Base-by-base conservation (phyloP, 2,329 filamentous ascomycete species). In the Exserohilum turcica region DNA sequence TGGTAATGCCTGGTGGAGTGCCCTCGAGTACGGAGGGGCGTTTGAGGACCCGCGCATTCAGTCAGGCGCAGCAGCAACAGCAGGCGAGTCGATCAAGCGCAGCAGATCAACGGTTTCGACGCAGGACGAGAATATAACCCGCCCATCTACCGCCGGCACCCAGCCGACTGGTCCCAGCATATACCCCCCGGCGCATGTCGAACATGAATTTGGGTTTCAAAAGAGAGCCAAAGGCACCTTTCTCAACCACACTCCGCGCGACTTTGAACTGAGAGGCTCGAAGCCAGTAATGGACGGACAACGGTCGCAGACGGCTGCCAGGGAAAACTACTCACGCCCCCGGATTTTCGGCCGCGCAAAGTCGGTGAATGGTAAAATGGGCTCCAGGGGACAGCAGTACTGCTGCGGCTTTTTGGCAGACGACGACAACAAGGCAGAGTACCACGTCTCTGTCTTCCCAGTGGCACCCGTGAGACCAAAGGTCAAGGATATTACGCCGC, bases 221-320 rank as follows among this genome's bases (percentile, higher is more conserved):
- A 66, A 67, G 54, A 59, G 65, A 51, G 57, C 61, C 10, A 66
- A 63, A 49, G 67, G 65, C 19, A 67, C 55, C n/a, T 73, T 72
- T 43, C 59, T 72, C 33, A 73, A 74, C 43, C 70, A 73, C 46
- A 74, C 69, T 6, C 71, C 71, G 27, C 62, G 69, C 31, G 50
- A 56, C 35, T 67, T 66, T 45, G 71, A 71, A 42, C 55, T 68
- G 52, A 54, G 53, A 12, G 51, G 63, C 6, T 47, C 60, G 19
- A 60, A 57, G 31, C 51, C 44, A 19, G n/a, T n/a, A n/a, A 33
- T 60, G 15, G 61, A 67, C 21, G 54, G 60, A 9, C 62, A 60
- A 37, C 57, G 55, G 15, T 52, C 60, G 24, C 60, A 61, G 13
- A 47, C 40, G 29, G 48, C 51, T 52, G 61, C 60, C 3, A 57